A percentile compares a stretch with the other conserved stretches of the same genome.
Conservation (phyloP, 345 rosid species). For the Sonneratia alba region DNA sequence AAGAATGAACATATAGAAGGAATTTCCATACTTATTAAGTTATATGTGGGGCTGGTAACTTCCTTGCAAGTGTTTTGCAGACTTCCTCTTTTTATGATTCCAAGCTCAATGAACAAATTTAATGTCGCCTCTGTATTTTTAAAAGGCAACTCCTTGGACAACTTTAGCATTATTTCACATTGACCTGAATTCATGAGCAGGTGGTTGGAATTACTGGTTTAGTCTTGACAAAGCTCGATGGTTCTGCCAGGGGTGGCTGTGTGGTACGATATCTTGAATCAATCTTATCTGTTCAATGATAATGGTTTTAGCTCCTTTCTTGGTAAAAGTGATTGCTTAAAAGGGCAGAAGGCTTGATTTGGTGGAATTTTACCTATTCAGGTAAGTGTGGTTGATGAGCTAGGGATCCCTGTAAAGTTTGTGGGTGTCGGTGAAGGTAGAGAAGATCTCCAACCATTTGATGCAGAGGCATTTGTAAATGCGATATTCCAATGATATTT, state of each 20-base stretch:
- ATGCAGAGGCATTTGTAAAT: slow-evolving; percentile 71
- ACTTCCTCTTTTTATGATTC: neutral
- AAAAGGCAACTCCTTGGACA: neutral
- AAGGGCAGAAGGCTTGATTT: neutral
- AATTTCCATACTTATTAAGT: neutral
- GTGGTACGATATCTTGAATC: slow-evolving; percentile 41
- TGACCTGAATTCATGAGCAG: slow-evolving; percentile 23
- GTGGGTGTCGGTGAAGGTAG: slow-evolving; percentile 90
- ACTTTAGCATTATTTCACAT: neutral
- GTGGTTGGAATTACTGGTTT: slow-evolving; percentile 85
- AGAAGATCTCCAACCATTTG: slow-evolving; percentile 94
- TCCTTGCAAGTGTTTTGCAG: neutral
- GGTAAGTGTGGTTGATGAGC: slow-evolving; percentile 95
- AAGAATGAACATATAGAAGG: neutral
- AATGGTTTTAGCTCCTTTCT: neutral
- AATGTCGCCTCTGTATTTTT: neutral
- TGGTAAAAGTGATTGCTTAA: neutral
- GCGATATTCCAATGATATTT: slow-evolving; percentile 64
- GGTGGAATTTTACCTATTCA: slow-evolving; percentile 15
- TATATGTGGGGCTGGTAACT: neutral
- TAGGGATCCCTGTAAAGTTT: slow-evolving; percentile 89
- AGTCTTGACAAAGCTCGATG: slow-evolving; percentile 89
- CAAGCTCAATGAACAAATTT: slow-evolving; percentile 1
- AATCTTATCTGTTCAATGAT: neutral
- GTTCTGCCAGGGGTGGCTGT: slow-evolving; percentile 96